Conservation (phyloP, 2,329 filamentous ascomycete genomes). For the Piedraia hortae region DNA sequence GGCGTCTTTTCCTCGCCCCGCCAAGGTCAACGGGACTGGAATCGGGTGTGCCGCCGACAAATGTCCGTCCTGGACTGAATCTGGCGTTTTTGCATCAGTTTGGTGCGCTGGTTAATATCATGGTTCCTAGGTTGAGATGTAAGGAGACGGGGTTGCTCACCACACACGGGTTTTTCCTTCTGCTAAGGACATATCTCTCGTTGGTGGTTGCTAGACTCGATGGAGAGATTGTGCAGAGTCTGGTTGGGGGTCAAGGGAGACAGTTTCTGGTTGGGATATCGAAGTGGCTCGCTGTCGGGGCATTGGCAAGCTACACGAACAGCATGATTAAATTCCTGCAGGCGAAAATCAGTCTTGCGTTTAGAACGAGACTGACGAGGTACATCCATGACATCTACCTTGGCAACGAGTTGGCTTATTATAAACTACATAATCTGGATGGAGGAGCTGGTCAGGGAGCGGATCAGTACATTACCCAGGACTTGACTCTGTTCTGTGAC, state of each 20-base stretch:
- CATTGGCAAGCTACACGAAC: slow-evolving; percentile 87
- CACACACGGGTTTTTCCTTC: slow-evolving; percentile 68
- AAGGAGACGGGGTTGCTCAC: slow-evolving; percentile 81
- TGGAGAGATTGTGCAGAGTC: slow-evolving; percentile 81
- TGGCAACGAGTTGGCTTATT: slow-evolving; percentile 85
- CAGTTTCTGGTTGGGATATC: slow-evolving; percentile 65
- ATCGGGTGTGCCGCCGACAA: slow-evolving; percentile 44
- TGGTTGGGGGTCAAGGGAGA: slow-evolving; percentile 83
- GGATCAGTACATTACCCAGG: slow-evolving; percentile 93
- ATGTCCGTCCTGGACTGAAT: slow-evolving; percentile 84
- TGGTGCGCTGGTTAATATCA: slow-evolving; percentile 81
- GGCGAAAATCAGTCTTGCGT: slow-evolving; percentile 92
- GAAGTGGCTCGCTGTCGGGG: slow-evolving; percentile 89
- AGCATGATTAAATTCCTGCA: slow-evolving; percentile 98
- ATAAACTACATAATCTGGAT: slow-evolving; percentile 78
- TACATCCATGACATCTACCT: slow-evolving; percentile 96
- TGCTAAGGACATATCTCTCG: slow-evolving; percentile 81
- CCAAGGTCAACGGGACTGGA: slow-evolving; percentile 39
- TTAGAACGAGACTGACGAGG: slow-evolving; percentile 74
- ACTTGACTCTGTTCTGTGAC: slow-evolving; percentile 82
- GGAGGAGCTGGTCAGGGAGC: slow-evolving; percentile 76
- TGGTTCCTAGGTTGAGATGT: slow-evolving; percentile 84
- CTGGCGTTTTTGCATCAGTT: slow-evolving; percentile 93
- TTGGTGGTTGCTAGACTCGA: slow-evolving; percentile 78
- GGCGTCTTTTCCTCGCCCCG: slow-evolving; percentile 74